Base-by-base conservation (phyloP, 805 yeast species). In the Maudiozyma barnettii region DNA sequence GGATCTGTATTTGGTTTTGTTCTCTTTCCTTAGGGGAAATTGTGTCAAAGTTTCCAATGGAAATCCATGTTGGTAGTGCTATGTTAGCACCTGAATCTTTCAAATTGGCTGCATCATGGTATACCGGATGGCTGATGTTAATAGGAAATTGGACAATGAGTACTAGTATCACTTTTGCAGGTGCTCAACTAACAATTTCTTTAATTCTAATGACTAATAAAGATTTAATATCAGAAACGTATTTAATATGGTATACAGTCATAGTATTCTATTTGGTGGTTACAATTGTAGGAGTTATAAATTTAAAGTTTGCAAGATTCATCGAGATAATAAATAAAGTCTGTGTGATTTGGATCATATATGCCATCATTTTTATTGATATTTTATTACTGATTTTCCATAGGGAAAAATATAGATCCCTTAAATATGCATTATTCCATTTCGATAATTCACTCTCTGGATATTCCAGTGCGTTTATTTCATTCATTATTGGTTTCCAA, bases 111-210 rank as follows among this genome's bases (percentile, higher is more conserved):
- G 70, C 81, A 43, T 79, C 88, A 2, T 84, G 91, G 91, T 78
- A 76, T 56, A 82, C 87, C 0, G 93, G 93, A 0, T 84, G 90
- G 84, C 75, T 79, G 51, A 66, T 83, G 45, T 67, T 84, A 18
- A 70, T 84, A 22, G 93, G 93, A 0, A 84, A 82, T 58, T 80
- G 88, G 86, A 75, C 87, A 2, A 83, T 82, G 76, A 78, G 84
- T 49, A 78, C 82, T 4, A 78, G 86, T 49, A 81, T 82, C 45
- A 73, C 85, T 20, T 84, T 81, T 63, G 82, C 86, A 2, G 93
- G 91, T 2, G 76, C 90, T 1, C 89, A 83, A 59, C 78, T 84
- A 55, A 75, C 84, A 14, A 68, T 84, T 5, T 78, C 86, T 2
- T 73, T 84, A 19, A 72, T 83, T 48, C 84, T 89, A 1, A 68